Evolutionary conservation across 768 basidiomycete species (phyloP), one percentile per base, ranked within the genome.

Genomic region (Panaeolus papilionaceus): DNA sequence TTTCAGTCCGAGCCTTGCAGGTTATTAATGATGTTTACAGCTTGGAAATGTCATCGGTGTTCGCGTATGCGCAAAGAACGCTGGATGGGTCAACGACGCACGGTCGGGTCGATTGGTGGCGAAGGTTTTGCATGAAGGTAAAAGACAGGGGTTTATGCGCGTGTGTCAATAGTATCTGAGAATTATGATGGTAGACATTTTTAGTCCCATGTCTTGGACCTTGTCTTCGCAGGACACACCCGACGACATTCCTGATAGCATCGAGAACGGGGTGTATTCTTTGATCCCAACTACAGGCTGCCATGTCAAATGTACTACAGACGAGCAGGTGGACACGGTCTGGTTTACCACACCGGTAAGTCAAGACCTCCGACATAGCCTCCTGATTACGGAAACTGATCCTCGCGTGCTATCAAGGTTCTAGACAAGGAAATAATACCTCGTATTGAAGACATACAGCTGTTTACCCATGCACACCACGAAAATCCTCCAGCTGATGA

Each of bases 261-360:
- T 75, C 26, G 65, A 71, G 16, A 69, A 72, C 40, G 74, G 74
- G 0, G 66, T 72, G 0, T 75, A 75, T 51, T 71, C 70, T 61
- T 40, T 75, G 51, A 68, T 69, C 39, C 67, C 74, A 11, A 69
- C 68, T 18, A 61, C 66, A 6, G 58, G 40, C 6, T 71, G 71
- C 38, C 69, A 70, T 64, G 47, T 74, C 20, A 64, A 58, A 16
- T 66, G 70, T 14, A 64, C 62, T 7, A 54, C 58, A 23, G 67
- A 71, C 40, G 69, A 71, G 23, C 69, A 70, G 38, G 64, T 66
- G 1, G 39, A 68, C n/a, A 49, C 28, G 1, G 71, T 77, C 4
- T 77, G 75, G 76, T 74, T 77, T 33, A 69, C 66, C 20, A 76
- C 75, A 3, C 72, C 74, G 16, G 74, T 75, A 39, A 67, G 72